A percentile compares a stretch with the other conserved stretches of the same genome.
Conservation (phyloP, 768 basidiomycete genomes). For the Psilocybe cyanescens region DNA sequence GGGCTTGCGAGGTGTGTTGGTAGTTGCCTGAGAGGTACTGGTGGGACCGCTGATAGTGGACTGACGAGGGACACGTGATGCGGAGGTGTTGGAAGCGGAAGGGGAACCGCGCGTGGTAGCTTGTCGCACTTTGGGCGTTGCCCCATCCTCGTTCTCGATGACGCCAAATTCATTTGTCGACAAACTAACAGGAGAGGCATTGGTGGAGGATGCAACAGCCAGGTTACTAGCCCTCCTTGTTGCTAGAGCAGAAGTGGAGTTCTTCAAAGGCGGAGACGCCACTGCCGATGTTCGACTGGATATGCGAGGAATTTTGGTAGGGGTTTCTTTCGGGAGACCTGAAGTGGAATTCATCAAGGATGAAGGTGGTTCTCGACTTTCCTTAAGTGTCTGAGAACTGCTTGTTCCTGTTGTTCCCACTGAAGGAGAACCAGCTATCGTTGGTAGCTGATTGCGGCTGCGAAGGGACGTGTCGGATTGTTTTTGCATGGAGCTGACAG, state of each 20-base stretch:
- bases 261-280: constrained; percentile 71
- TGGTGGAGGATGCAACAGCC: constrained; percentile 58
- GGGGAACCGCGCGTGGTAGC: constrained; percentile 71
- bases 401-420: constrained; percentile 65
- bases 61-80: constrained; percentile 71
- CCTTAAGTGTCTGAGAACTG: constrained; percentile 51
- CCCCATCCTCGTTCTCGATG: constrained; percentile 61
- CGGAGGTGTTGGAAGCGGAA: constrained; percentile 41
- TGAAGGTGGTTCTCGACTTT: constrained; percentile 59
- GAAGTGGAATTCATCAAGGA: constrained; percentile 54
- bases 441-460: constrained; percentile 76
- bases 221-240: constrained; percentile 66
- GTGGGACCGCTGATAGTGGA: constrained; percentile 42
- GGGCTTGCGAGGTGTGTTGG: constrained; percentile 54
- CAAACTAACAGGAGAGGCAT: constrained; percentile 63
- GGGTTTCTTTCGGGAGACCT: constrained; percentile 76
- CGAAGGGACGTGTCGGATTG: constrained; percentile 84
- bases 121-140: constrained; percentile 55
- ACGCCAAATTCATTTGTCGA: constrained; percentile 81
- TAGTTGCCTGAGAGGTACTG: constrained; percentile 46
- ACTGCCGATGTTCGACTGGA: constrained; percentile 82
- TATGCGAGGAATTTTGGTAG: constrained; percentile 92
- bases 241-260: constrained; percentile 49
- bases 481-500: constrained; percentile 86
- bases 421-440: constrained; percentile 93